A percentile compares a stretch with the other conserved stretches of the same genome.
Conservation (phyloP, 1,139 yeast species). For the Arxiozyma bovina region DNA sequence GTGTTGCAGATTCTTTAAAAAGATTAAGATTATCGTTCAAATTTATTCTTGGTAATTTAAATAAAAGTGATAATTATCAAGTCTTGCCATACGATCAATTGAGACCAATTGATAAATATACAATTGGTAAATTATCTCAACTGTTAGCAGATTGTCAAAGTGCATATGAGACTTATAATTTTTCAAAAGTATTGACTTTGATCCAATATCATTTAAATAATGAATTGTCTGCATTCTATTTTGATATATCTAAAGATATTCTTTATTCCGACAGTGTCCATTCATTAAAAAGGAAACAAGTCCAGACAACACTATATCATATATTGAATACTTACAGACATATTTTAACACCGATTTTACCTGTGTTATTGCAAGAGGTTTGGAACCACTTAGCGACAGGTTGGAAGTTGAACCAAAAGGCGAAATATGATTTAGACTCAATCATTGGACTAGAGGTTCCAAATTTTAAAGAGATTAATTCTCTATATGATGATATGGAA, state of each 20-base stretch:
- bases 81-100: conserved; percentile 32
- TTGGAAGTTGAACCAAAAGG: conserved; percentile 8
- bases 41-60: conserved; percentile 70
- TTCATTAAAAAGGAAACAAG: conserved; percentile 49
- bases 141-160: conserved; percentile 39
- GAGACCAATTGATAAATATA: conserved; percentile 53
- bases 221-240: conserved; percentile 72
- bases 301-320: conserved; percentile 63
- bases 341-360: conserved; percentile 71
- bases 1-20: conserved; percentile 72
- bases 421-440: not conserved
- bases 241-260: conserved; percentile 78
- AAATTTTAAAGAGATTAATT: not conserved
- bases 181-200: conserved; percentile 53
- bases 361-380: conserved; percentile 77
- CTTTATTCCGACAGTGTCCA: conserved; percentile 57
- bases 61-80: conserved; percentile 27
- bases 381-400: conserved; percentile 47
- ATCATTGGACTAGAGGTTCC: not conserved
- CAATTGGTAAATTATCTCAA: conserved; percentile 46
- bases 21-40: conserved; percentile 76
- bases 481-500: not conserved
- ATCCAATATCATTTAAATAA: conserved; percentile 66
- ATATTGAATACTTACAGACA: conserved; percentile 55
- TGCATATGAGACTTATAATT: conserved; percentile 52